Evolutionary conservation across 371 early-diverging fungal species (phyloP).

Genomic region (Smittium culicis): DNA sequence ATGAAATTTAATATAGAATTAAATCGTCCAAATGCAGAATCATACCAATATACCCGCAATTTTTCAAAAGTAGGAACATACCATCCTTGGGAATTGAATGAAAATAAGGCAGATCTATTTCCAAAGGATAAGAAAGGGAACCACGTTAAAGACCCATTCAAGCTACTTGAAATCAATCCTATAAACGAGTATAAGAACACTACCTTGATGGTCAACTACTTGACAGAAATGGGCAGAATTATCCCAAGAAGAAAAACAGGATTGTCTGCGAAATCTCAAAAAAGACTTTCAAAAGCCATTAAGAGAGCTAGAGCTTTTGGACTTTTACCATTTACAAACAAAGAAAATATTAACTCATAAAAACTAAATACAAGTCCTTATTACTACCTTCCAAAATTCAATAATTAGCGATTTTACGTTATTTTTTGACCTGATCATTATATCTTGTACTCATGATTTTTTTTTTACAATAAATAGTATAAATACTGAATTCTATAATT

Average conservation of each 20-base stretch:
- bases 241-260: conserved; percentile 57
- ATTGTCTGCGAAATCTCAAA: conserved; percentile 60
- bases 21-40: not conserved
- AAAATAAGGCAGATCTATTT: conserved; percentile 3
- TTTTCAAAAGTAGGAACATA: conserved; percentile 15
- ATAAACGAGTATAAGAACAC: conserved; percentile 61
- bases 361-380: no score
- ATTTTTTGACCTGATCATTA: no score
- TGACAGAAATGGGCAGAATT: conserved; percentile 69
- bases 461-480: no score
- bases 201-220: conserved; percentile 49
- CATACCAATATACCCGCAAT: conserved; percentile 8
- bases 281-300: conserved; percentile 62
- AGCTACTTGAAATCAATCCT: conserved; percentile 50
- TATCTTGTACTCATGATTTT: no score
- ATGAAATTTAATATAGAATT: no score
- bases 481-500: no score
- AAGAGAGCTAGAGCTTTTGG: conserved; percentile 75
- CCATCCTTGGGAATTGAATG: conserved; percentile 23
- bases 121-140: not conserved
- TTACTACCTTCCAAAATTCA: no score
- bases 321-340: conserved; percentile 1
- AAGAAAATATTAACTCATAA: not conserved
- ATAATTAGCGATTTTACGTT: no score
- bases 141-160: conserved; percentile 39